Evolutionary conservation across 2,329 filamentous ascomycete species (phyloP), one percentile per base, ranked within the genome.

Genomic region (Aspergillus japonicus): DNA sequence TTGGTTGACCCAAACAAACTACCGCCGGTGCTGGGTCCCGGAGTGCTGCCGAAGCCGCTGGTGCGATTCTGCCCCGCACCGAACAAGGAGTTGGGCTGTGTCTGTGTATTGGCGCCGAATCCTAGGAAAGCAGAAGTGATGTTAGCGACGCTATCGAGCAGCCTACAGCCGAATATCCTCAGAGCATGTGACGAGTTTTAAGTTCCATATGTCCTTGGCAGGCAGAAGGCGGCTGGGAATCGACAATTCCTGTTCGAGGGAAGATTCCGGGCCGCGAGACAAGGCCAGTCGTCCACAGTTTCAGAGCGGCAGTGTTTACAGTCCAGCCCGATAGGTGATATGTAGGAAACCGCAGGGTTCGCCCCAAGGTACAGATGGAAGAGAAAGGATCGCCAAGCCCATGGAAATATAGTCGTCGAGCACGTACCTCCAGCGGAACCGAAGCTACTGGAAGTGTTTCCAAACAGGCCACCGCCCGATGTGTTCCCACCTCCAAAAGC

Each of bases 341-440:
- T 52, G 29, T 26, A 16, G 35, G 61, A 47, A 56, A 44, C 52
- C 50, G 47, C 48, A 50, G 48, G 57, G 54, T 54, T 52, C 50
- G 51, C 52, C 47, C 57, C 56, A 64, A 62, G 54, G 33, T 59
- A 58, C 42, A 50, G 51, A 53, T 50, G 24, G 44, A 62, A 60
- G 60, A 65, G 62, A 63, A 63, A 67, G 64, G 64, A 64, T 66
- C 66, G 69, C 67, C 57, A 66, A 66, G 65, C 65, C 67, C 66
- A 65, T 62, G 61, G 50, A 59, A 56, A 56, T 57, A 50, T 58
- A 55, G 56, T 63, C 62, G 58, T 66, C 65, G 62, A 64, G 62
- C 68, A 77, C 75, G 69, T 77, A 78, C 75, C 75, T 76, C 73
- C 73, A 64, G 74, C 72, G 67, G 74, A 74, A 64, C 75, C 76